Evolutionary conservation across 495 filamentous ascomycete species (phyloP).

Genomic region (Stereocaulon alpinum): DNA sequence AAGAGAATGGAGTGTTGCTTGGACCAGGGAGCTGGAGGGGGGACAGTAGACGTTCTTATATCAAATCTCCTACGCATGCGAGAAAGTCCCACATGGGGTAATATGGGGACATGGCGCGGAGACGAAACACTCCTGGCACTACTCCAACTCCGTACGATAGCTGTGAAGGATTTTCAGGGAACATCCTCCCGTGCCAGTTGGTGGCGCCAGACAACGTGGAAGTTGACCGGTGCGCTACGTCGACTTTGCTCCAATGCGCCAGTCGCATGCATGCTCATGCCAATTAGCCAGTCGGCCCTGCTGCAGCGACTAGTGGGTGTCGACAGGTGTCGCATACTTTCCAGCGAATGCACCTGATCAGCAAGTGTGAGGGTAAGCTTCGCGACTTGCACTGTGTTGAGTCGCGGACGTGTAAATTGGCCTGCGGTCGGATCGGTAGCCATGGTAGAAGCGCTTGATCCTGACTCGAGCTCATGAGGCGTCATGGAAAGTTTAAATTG

Average conservation of each 20-base stretch:
- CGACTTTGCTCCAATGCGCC: slow-evolving; percentile 12
- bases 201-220: slow-evolving; percentile 4
- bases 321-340: slow-evolving; percentile 3
- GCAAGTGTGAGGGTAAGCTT: not conserved
- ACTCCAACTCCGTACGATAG: not conserved
- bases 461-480: slow-evolving; percentile 7
- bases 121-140: slow-evolving; percentile 12
- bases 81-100: slow-evolving; percentile 9
- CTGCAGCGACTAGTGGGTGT: not conserved
- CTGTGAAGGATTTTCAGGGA: not conserved
- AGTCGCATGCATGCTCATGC: slow-evolving; percentile 11
- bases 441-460: slow-evolving; percentile 4
- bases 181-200: not conserved
- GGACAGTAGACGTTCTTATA: slow-evolving; percentile 9
- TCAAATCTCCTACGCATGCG: not conserved
- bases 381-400: not conserved
- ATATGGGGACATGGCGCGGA: slow-evolving; percentile 15
- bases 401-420: not conserved
- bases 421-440: not conserved
- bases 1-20: slow-evolving; percentile 5
- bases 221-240: slow-evolving; percentile 14
- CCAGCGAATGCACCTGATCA: slow-evolving; percentile 3
- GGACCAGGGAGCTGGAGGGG: not conserved
- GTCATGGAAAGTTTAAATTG: not conserved
- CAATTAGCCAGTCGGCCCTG: not conserved